These are phyloP conservation scores for Penicillium janthinellum DNA, from an alignment of 2,329 filamentous ascomycete species.

Conservation along the genomic window DNA sequence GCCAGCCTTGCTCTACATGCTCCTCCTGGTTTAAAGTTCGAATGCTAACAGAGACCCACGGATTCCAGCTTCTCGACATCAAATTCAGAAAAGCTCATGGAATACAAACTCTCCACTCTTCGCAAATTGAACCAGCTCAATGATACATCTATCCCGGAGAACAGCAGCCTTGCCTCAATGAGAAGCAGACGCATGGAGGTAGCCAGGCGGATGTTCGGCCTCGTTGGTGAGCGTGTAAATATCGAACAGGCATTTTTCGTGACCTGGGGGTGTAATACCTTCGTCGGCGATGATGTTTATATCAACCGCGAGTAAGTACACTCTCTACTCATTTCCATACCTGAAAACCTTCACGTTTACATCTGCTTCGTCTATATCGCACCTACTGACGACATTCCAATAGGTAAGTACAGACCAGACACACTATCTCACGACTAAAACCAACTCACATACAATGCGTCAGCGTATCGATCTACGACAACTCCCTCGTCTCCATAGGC, in stretches of 20 bases:
- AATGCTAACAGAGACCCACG: not conserved
- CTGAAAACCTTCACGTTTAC: no score
- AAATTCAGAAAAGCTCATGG: slow-evolving; percentile 3
- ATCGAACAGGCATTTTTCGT: slow-evolving; percentile 5
- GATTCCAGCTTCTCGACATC: slow-evolving; percentile 1
- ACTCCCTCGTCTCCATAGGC: slow-evolving; percentile 2
- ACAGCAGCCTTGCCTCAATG: slow-evolving; percentile 1
- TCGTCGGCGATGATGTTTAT: slow-evolving; percentile 1
- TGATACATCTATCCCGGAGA: not conserved
- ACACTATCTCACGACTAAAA: not conserved
- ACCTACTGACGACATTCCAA: not conserved
- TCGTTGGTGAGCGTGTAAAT: not conserved
- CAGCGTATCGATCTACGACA: slow-evolving; percentile 1
- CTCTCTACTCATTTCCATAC: not conserved
- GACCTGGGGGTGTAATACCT: slow-evolving; percentile 1
- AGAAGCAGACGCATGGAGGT: slow-evolving; percentile 3
- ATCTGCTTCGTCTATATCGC: not conserved
- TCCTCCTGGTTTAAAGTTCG: not conserved
- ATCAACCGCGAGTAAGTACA: slow-evolving; percentile 6
- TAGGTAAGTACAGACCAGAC: not conserved
- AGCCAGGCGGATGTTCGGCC: not conserved
- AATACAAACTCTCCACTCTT: not conserved
- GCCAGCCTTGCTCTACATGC: not conserved
- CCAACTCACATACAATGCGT: not conserved
- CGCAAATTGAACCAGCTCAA: slow-evolving; percentile 2